phyloP scores from a whole-genome alignment of 371 early-diverging fungal species.

The Zychaea mexicana region DNA sequence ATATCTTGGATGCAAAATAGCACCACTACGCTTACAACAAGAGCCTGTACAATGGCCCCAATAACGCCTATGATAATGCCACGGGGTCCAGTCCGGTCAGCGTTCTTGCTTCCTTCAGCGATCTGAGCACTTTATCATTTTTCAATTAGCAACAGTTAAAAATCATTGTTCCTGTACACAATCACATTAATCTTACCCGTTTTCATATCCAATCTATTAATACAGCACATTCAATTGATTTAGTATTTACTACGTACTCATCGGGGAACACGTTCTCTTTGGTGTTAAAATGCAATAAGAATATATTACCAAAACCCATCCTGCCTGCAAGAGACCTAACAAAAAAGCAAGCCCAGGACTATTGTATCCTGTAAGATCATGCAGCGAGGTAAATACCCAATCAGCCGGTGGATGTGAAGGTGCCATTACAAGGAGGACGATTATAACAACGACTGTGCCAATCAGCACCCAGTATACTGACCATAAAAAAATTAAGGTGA shows the following conservation, averaged over 20 bases:
- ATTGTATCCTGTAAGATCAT: slow-evolving; percentile 34
- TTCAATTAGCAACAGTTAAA: background rate
- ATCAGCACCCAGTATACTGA: slow-evolving; percentile 31
- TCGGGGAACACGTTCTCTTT: background rate
- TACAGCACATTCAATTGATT: too few relatives aligned
- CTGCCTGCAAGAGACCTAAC: slow-evolving; percentile 41
- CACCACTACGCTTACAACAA: slow-evolving; percentile 30
- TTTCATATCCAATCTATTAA: slow-evolving; percentile 34
- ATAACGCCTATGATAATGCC: slow-evolving; percentile 39
- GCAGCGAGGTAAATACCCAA: slow-evolving; percentile 44
- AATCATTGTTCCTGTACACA: background rate
- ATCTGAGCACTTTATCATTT: slow-evolving; percentile 29
- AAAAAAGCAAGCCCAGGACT: slow-evolving; percentile 35
- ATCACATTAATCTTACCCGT: slow-evolving; percentile 22
- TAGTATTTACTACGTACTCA: too few relatives aligned
- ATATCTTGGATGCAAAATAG: slow-evolving; percentile 48
- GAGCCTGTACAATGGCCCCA: slow-evolving; percentile 36
- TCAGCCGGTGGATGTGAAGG: slow-evolving; percentile 27
- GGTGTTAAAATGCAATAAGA: background rate
- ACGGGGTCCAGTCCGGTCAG: slow-evolving; percentile 36
- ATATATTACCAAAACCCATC: slow-evolving; percentile 33
- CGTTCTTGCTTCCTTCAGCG: slow-evolving; percentile 42
- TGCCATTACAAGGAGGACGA: slow-evolving; percentile 36
- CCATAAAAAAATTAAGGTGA: background rate
- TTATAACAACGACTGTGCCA: slow-evolving; percentile 37